phyloP scores from a whole-genome alignment of 495 filamentous ascomycete species.

The Hypoxylon subgilvum region DNA sequence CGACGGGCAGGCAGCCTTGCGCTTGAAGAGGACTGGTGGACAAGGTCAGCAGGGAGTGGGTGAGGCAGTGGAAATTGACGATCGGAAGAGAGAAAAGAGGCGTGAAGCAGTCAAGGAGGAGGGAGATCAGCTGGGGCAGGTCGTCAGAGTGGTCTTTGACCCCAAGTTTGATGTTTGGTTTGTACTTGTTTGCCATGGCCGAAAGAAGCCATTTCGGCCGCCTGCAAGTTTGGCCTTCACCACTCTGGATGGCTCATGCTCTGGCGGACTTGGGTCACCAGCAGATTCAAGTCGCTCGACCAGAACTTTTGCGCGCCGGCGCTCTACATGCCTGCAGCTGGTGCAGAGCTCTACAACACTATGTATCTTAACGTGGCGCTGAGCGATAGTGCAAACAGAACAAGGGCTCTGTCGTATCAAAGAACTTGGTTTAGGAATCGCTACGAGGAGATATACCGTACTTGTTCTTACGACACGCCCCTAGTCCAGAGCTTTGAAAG shows the following conservation, averaged over 20 bases:
- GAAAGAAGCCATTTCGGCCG: neutral
- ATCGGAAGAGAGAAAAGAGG: neutral
- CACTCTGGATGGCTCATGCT: neutral
- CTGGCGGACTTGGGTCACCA: neutral
- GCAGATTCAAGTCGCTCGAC: neutral
- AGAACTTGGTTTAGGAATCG: neutral
- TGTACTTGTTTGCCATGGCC: neutral
- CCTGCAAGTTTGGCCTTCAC: neutral
- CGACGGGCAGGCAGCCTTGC: neutral
- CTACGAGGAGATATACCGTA: no score
- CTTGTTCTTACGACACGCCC: no score
- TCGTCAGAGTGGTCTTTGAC: neutral
- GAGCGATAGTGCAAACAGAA: neutral
- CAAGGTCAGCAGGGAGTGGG: neutral
- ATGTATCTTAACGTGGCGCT: neutral
- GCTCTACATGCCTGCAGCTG: neutral
- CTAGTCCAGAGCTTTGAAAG: no score
- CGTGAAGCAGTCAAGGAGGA: no score
- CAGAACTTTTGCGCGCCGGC: neutral
- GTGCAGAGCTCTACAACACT: neutral
- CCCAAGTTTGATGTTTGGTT: no score
- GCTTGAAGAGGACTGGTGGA: slow-evolving; percentile 5
- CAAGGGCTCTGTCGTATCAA: neutral
- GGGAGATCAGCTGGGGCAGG: neutral
- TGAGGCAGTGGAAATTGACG: neutral